Base-by-base conservation (phyloP, 2,329 filamentous ascomycete species). In the Fusarium sp. region DNA sequence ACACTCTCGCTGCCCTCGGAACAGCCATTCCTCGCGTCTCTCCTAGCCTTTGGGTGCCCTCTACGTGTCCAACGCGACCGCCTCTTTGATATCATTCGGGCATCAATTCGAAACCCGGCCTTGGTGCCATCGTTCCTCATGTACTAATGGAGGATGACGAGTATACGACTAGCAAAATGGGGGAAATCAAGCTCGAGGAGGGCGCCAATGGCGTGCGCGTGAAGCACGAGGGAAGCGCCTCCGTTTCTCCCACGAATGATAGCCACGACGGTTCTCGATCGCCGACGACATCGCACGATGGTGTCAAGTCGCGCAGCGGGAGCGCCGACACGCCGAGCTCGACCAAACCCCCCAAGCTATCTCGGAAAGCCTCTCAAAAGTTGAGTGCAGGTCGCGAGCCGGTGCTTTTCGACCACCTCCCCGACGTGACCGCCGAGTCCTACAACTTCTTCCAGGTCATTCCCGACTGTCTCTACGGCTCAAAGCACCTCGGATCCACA, bases 401-500 rank as follows among this genome's bases (percentile, higher is more conserved):
- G 55, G 85, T 85, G 57, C 84, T 97, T 11, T 97, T 92, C 79
- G 81, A 86, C 75, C 87, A 97, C 79, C 84, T 95, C 31, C 91
- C 93, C 40, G 92, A 98, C 80, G 90, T 90, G 71, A 97, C 94
- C 4, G 82, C 85, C 37, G 93, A 96, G 73, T 93, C 96, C 5
- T 91, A 88, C 73, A 83, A 86, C 28, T 89, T 89, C 13, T 99
- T 99, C 75, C 89, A 94, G 72, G 85, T 95, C 54, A 94, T 99
- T 69, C 84, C 91, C 55, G 89, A 94, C 73, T 98, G 95, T 80
- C 91, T 93, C 36, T 99, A 99, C 81, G 94, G 93, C 57, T 94
- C 94, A 71, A 98, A 97, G 80, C 90, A 93, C 72, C 90, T 98
- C 83, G 96, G 96, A 55, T 92, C 92, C 71, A 97, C 96, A 28